Conservation (phyloP, 106 monocot genomes). For the Dendrobium chrysotoxum region DNA sequence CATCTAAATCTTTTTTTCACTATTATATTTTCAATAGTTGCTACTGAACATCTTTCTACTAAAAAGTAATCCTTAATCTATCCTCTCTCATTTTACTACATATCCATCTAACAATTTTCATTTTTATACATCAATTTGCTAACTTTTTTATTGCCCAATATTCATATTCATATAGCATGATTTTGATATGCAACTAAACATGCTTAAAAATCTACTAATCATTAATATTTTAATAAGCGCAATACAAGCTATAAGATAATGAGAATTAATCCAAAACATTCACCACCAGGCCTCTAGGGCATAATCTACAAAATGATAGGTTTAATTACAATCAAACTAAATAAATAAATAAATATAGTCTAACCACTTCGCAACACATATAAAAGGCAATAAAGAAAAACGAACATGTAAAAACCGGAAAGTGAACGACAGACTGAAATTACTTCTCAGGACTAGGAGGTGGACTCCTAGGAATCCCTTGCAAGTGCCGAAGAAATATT, state of each 20-base stretch:
- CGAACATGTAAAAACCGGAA: neutral
- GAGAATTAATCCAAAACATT: neutral
- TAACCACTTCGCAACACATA: neutral
- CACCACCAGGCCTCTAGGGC: neutral
- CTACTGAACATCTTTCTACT: neutral
- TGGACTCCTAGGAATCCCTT: conserved; percentile 82
- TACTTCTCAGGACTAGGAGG: conserved; percentile 99
- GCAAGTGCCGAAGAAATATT: conserved; percentile 88
- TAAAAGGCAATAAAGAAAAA: neutral
- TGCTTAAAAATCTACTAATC: neutral
- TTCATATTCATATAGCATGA: neutral
- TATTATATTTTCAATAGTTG: neutral
- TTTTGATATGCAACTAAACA: neutral
- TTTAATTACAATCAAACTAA: neutral
- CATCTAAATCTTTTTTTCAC: neutral
- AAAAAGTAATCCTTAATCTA: neutral
- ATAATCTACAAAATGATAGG: neutral
- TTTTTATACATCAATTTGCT: neutral
- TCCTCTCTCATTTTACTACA: neutral
- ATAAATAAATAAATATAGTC: neutral
- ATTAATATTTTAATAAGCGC: neutral
- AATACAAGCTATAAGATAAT: neutral
- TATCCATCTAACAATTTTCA: neutral
- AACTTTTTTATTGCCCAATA: neutral
- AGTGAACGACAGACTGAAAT: conserved; percentile 3